Percentiles rank a stretch among this genome's conserved stretches.
Conservation (phyloP, 345 rosid species). For the Boechera stricta region DNA sequence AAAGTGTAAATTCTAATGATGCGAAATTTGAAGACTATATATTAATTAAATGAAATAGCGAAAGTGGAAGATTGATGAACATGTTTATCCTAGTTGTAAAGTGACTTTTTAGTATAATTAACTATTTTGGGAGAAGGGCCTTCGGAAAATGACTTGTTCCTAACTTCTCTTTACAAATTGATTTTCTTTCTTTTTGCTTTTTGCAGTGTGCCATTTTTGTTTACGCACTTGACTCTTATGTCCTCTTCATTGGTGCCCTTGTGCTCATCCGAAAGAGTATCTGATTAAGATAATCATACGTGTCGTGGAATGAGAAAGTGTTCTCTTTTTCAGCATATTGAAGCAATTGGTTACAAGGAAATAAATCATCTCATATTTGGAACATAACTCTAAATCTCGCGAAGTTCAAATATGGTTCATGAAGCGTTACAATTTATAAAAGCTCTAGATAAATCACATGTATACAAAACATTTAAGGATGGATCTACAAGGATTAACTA, state of each 20-base stretch:
- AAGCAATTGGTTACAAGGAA: background rate
- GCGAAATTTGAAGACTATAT: background rate
- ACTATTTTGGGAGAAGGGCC: conserved; percentile 32
- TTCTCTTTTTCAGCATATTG: conserved; percentile 19
- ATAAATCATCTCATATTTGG: background rate
- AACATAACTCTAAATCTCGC: background rate
- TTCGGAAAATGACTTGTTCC: conserved; percentile 65
- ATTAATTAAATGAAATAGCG: conserved; percentile 7
- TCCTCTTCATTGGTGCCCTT: conserved; percentile 45
- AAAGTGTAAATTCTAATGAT: conserved; percentile 42
- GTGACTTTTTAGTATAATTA: conserved; percentile 26
- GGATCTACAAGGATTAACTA: background rate
- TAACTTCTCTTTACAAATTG: conserved; percentile 50
- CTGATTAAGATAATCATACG: conserved; percentile 39
- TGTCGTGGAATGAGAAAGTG: conserved; percentile 27
- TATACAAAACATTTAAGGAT: background rate
- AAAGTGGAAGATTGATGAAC: conserved; percentile 24
- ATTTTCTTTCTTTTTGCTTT: conserved; percentile 39
- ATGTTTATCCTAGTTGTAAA: conserved; percentile 44
- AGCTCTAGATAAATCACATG: background rate
- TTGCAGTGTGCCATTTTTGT: conserved; percentile 44
- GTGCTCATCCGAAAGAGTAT: conserved; percentile 42
- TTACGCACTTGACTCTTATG: conserved; percentile 43
- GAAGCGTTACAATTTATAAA: background rate
- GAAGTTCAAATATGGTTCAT: background rate